phyloP scores from a whole-genome alignment of 2,329 filamentous ascomycete species.

The Penicillium janthinellum region DNA sequence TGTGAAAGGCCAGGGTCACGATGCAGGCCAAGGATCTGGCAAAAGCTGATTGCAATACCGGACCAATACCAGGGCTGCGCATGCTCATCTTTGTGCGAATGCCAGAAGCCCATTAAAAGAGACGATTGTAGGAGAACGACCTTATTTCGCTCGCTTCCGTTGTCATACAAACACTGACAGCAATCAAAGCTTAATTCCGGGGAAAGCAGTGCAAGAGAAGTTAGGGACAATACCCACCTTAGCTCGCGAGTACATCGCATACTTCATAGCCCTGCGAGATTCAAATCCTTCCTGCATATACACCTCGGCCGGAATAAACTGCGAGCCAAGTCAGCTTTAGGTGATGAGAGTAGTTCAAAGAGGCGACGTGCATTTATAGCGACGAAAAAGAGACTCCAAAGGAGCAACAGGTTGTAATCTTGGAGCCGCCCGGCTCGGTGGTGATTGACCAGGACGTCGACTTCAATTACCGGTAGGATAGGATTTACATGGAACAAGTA shows the following conservation, averaged over 20 bases:
- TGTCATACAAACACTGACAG: conserved; percentile 27
- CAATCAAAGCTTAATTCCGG: too few relatives aligned
- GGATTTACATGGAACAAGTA: conserved; percentile 40
- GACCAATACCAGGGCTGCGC: conserved; percentile 51
- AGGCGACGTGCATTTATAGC: conserved; percentile 32
- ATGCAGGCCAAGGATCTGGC: conserved; percentile 49
- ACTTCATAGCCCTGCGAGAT: conserved; percentile 41
- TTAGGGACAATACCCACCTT: conserved; percentile 27
- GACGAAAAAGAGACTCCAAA: conserved; percentile 47
- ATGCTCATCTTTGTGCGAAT: conserved; percentile 45
- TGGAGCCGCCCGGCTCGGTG: conserved; percentile 31
- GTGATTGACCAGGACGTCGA: conserved; percentile 29
- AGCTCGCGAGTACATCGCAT: conserved; percentile 41
- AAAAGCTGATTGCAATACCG: conserved; percentile 48
- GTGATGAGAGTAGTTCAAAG: background rate
- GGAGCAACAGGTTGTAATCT: conserved; percentile 39
- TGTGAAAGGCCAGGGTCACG: conserved; percentile 25
- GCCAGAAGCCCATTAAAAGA: conserved; percentile 48
- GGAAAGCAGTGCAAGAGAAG: too few relatives aligned
- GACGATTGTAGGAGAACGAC: conserved; percentile 47
- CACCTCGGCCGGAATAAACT: conserved; percentile 30
- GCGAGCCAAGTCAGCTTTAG: background rate
- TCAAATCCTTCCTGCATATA: conserved; percentile 35
- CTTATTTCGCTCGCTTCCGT: conserved; percentile 44
- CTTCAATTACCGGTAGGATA: conserved; percentile 41